Evolutionary conservation across 805 yeast genomes (phyloP).

Genomic region (Priceomyces haplophilus): DNA sequence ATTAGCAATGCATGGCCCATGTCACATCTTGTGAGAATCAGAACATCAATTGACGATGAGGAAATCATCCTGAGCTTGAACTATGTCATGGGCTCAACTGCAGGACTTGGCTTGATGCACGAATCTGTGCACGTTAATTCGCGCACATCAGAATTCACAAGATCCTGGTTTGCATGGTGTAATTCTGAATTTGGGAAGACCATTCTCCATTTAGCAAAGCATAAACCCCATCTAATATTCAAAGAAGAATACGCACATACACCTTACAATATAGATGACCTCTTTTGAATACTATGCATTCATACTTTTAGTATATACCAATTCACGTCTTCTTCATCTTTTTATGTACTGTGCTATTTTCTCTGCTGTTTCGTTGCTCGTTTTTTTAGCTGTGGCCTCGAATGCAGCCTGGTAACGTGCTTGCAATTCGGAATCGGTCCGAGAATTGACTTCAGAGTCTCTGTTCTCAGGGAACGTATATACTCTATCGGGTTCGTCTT

Average conservation of each 20-base stretch:
- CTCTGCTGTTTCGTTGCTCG: conserved; percentile 67
- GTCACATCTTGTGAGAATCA: conserved; percentile 70
- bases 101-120: conserved; percentile 77
- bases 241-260: conserved; percentile 33
- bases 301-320: conserved; percentile 1
- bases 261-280: conserved; percentile 30
- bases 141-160: conserved; percentile 52
- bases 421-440: conserved; percentile 53
- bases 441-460: conserved; percentile 52
- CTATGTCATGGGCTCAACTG: conserved; percentile 59
- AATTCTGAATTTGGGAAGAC: conserved; percentile 89
- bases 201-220: conserved; percentile 66
- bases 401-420: conserved; percentile 72
- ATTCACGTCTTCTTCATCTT: conserved; percentile 15
- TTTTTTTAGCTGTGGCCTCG: conserved; percentile 57
- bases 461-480: conserved; percentile 71
- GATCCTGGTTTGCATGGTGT: conserved; percentile 96
- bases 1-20: conserved; percentile 85
- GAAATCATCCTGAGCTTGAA: conserved; percentile 57
- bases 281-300: conserved; percentile 7
- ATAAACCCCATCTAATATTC: conserved; percentile 72
- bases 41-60: conserved; percentile 69
- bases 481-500: conserved; percentile 52
- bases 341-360: conserved; percentile 66
- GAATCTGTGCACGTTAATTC: conserved; percentile 71